Base-by-base conservation (phyloP, 257 asterid genomes). In the Gardenia jasminoides region DNA sequence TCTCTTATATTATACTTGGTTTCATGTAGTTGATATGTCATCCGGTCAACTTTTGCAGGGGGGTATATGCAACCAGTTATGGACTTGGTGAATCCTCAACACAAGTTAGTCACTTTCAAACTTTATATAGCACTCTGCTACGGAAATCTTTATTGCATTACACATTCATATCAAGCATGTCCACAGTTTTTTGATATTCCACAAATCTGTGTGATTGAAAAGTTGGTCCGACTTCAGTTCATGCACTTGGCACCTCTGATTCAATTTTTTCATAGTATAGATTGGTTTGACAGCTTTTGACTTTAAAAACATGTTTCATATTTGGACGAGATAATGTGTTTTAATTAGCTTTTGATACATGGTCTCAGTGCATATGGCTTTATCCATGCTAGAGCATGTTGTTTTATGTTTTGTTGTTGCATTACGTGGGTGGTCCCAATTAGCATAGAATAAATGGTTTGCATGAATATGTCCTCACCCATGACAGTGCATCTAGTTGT, bases 21-120 rank as follows among this genome's bases (percentile, higher is more conserved):
- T 20, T 78, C 58, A 36, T 71, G 76, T 26, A 44, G 39, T 44
- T 79, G 26, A 71, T 17, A 26, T 65, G 19, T 71, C 46, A 15
- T 28, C 31, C 46, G 44, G 10, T 9, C 71, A 33, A 59, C 36
- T 73, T 73, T 82, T 81, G 84, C 94, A 95, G 98, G 94, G 81
- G 78, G 76, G 79, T 80, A 86, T 79, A 71, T 84, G 90, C 82
- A 91, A 85, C 94, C 99, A 68, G 88, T 87, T 61, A 84, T 95
- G 84, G 93, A 93, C 89, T 86, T 95, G 94, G 90, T 90, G 88
- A 95, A 95, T 90, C 99, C 98, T 82, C 98, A 93, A 77, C 96
- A 95, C 67, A 92, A 90, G 99, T 95, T 83, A 91, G 99, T 92
- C 83, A 72, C 74, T 81, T 74, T 72, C 74, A 70, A 83, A 67